These are phyloP conservation scores for Prunus dulcis DNA, from an alignment of 306 rosid species.

Conservation along the genomic window DNA sequence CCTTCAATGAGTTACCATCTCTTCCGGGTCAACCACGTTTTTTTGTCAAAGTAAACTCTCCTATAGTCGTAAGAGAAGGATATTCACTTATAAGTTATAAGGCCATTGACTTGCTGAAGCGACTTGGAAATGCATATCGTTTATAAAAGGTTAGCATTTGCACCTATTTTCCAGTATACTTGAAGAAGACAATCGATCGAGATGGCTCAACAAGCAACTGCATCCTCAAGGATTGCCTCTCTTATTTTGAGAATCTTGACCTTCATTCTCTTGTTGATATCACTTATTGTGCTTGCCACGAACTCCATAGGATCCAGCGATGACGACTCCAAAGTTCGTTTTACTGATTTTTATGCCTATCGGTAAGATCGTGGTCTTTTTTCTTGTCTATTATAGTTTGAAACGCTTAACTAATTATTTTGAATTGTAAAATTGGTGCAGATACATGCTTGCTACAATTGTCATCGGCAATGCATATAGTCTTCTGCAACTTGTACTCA, in stretches of 20 bases:
- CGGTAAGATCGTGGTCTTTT: constrained; percentile 36
- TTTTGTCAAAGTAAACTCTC: not conserved
- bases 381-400: no score
- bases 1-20: no score
- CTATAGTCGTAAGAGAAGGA: not conserved
- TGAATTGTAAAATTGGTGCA: constrained; percentile 6
- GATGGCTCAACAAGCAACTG: constrained; percentile 7
- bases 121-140: not conserved
- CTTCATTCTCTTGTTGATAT: constrained; percentile 40
- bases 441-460: constrained; percentile 56
- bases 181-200: not conserved
- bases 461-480: constrained; percentile 40
- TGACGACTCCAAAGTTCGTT: constrained; percentile 2
- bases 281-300: constrained; percentile 44
- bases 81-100: no score
- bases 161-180: not conserved
- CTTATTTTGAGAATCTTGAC: constrained; percentile 46
- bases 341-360: constrained; percentile 35
- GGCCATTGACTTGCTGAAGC: no score
- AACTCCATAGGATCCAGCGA: not conserved
- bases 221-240: constrained; percentile 18
- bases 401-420: not conserved
- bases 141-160: not conserved
- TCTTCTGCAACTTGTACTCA: constrained; percentile 45
- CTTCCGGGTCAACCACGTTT: no score